phyloP scores from a whole-genome alignment of 495 filamentous ascomycete species.

The Tuber melanosporum region DNA sequence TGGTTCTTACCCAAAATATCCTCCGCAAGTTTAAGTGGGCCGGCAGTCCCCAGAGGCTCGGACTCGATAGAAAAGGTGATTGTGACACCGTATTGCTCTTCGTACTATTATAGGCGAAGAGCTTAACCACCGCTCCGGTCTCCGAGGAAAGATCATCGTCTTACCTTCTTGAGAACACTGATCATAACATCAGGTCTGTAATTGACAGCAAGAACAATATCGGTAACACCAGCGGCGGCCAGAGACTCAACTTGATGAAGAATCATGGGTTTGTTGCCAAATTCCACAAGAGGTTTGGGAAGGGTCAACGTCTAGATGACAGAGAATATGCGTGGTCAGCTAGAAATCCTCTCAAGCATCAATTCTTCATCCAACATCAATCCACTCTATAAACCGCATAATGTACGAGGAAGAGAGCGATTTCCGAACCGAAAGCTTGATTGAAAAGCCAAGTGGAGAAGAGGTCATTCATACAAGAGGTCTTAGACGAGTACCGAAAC shows the following conservation, averaged over 20 bases:
- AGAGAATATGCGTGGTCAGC: constrained; percentile 14
- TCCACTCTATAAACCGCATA: constrained; percentile 17
- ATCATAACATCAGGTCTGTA: constrained; percentile 97
- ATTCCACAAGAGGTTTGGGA: constrained; percentile 95
- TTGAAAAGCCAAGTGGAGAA: constrained; percentile 22
- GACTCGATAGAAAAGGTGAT: constrained; percentile 96
- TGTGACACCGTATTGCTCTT: constrained; percentile 79
- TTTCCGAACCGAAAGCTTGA: constrained; percentile 18
- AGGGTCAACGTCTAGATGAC: constrained; percentile 77
- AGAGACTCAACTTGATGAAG: constrained; percentile 94
- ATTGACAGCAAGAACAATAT: constrained; percentile 97
- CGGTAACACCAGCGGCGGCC: constrained; percentile 90
- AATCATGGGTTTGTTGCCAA: constrained; percentile 98
- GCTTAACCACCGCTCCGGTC: constrained; percentile 4
- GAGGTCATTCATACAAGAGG: constrained; percentile 69
- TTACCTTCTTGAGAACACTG: constrained; percentile 60
- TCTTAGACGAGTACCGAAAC: constrained; percentile 95
- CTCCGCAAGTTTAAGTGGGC: constrained; percentile 93
- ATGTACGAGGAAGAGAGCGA: constrained; percentile 14
- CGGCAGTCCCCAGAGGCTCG: constrained; percentile 92
- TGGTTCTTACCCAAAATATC: constrained; percentile 89
- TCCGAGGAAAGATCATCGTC: constrained; percentile 5
- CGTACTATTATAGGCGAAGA: constrained; percentile 58
- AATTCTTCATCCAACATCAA: constrained; percentile 19
- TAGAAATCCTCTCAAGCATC: constrained; percentile 18